phyloP scores from a whole-genome alignment of 2,329 filamentous ascomycete species.

The Neoscytalidium dimidiatum region DNA sequence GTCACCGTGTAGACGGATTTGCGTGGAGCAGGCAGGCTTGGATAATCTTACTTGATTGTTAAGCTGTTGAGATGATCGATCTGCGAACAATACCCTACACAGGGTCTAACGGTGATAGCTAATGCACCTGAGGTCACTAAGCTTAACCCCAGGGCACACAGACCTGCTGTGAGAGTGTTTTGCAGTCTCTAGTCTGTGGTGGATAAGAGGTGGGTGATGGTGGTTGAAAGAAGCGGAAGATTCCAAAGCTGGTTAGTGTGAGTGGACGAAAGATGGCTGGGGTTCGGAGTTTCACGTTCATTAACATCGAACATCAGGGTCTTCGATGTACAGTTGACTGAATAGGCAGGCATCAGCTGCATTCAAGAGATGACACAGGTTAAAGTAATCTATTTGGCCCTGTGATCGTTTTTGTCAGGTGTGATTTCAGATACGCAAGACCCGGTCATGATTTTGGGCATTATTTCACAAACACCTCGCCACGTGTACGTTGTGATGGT shows the following conservation, averaged over 20 bases:
- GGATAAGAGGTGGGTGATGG: background rate
- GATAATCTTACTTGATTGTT: too few relatives aligned
- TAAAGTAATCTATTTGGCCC: too few relatives aligned
- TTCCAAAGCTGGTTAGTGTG: too few relatives aligned
- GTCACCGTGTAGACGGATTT: too few relatives aligned
- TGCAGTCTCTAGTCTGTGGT: background rate
- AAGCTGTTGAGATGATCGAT: too few relatives aligned
- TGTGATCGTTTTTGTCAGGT: background rate
- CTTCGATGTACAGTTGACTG: background rate
- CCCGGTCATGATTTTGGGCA: background rate
- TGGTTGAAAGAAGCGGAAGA: background rate
- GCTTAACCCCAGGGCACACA: too few relatives aligned
- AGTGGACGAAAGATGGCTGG: background rate
- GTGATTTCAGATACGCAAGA: background rate
- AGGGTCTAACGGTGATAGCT: too few relatives aligned
- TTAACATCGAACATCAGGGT: background rate
- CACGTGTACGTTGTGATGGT: too few relatives aligned
- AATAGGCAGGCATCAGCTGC: background rate
- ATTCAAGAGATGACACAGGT: background rate
- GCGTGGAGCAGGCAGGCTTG: too few relatives aligned
- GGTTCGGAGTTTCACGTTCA: background rate
- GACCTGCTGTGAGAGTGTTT: background rate
- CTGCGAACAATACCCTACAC: too few relatives aligned
- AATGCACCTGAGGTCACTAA: too few relatives aligned
- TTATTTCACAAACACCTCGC: too few relatives aligned